Evolutionary conservation across 164 flowering plant genomes (phyloP).

Genomic region (Annona squamosa): DNA sequence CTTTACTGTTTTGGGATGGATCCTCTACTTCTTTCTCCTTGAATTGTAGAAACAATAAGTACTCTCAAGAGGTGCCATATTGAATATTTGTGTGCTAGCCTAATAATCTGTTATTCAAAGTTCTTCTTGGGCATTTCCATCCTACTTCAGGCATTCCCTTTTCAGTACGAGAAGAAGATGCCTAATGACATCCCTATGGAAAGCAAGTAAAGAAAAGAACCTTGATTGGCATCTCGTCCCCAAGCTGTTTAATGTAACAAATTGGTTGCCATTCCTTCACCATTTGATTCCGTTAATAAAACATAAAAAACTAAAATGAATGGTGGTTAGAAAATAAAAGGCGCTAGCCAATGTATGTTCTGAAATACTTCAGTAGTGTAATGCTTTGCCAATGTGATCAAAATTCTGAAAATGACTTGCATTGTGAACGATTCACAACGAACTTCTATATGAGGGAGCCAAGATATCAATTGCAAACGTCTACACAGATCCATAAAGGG

Average conservation of each 20-base stretch:
- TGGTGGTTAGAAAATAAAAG: neutral
- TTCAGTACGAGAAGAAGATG: neutral
- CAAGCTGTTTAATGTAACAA: slow-evolving; percentile 78
- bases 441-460: too few species aligned
- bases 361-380: neutral
- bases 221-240: slow-evolving; percentile 63
- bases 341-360: neutral
- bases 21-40: too few species aligned
- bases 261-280: slow-evolving; percentile 82
- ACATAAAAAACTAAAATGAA: neutral
- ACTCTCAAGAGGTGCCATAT: too few species aligned
- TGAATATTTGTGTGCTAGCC: too few species aligned
- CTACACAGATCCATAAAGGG: too few species aligned
- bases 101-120: neutral
- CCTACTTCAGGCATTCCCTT: too few species aligned
- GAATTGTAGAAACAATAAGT: too few species aligned
- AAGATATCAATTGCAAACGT: too few species aligned
- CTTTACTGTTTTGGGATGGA: too few species aligned
- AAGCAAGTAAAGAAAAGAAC: slow-evolving; percentile 24
- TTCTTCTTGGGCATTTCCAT: neutral
- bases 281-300: slow-evolving; percentile 47
- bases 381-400: too few species aligned
- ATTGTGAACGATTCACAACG: too few species aligned
- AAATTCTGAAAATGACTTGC: too few species aligned
- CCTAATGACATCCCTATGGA: neutral